Evolutionary conservation across 225 moss, liverwort and hornwort genomes (phyloP).

Genomic region (Pseudisothecium myosuroides): DNA sequence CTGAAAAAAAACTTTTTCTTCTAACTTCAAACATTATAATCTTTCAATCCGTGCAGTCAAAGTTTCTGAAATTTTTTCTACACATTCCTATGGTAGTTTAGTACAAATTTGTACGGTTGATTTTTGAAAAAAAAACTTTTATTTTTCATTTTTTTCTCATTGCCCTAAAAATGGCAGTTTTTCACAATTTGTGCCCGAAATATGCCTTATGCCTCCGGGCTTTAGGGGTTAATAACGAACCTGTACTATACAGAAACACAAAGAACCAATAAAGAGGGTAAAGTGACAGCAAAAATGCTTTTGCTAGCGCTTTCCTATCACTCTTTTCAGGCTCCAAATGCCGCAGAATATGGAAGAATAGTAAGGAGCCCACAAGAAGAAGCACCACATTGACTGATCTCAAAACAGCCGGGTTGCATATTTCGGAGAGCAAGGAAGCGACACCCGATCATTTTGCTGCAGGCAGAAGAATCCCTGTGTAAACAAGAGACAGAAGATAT

Average conservation of each 20-base stretch:
- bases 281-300: constrained; percentile 59
- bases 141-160: too few relatives aligned
- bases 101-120: too few relatives aligned
- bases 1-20: too few relatives aligned
- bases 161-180: too few relatives aligned
- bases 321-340: constrained; percentile 52
- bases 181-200: too few relatives aligned
- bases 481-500: constrained; percentile 51
- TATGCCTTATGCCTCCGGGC: too few relatives aligned
- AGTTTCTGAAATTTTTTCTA: too few relatives aligned
- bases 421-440: constrained; percentile 9
- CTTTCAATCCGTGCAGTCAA: too few relatives aligned
- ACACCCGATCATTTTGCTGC: constrained; percentile 12
- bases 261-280: constrained; percentile 93
- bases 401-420: constrained; percentile 43
- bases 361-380: constrained; percentile 27
- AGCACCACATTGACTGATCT: constrained; percentile 59
- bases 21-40: too few relatives aligned
- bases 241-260: constrained; percentile 64
- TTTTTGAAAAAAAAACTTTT: too few relatives aligned
- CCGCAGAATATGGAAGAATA: constrained; percentile 40
- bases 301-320: constrained; percentile 15
- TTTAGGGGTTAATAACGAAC: constrained; percentile 7
- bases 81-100: too few relatives aligned
- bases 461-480: constrained; percentile 25